These are phyloP conservation scores for Alliaria petiolata DNA, from an alignment of 345 rosid genomes.

Conservation along the genomic window DNA sequence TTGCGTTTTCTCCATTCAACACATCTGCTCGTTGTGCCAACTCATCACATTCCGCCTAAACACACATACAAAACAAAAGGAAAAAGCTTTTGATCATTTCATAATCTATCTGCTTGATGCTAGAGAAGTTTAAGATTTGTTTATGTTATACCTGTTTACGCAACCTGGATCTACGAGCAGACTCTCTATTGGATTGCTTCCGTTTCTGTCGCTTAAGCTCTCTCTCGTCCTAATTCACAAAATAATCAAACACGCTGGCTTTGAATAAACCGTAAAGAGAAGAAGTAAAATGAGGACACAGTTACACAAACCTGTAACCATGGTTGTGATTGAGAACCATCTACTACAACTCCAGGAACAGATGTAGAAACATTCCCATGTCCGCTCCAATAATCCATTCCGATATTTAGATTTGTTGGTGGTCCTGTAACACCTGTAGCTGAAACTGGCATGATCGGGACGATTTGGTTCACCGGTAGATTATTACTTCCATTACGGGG, in stretches of 20 bases:
- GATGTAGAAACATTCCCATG: slow-evolving; percentile 72
- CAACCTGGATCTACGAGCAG: slow-evolving; percentile 92
- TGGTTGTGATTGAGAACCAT: slow-evolving; percentile 59
- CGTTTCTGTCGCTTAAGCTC: slow-evolving; percentile 91
- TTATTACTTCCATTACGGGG: slow-evolving; percentile 64
- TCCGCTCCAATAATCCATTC: slow-evolving; percentile 95
- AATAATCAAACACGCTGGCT: not conserved
- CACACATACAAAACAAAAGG: slow-evolving; percentile 6
- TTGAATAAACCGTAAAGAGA: not conserved
- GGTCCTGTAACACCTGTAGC: slow-evolving; percentile 73
- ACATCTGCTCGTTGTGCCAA: slow-evolving; percentile 82
- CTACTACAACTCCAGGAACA: slow-evolving; percentile 63
- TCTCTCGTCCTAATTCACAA: slow-evolving; percentile 68
- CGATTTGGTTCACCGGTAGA: slow-evolving; percentile 44
- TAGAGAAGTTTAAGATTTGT: too few relatives aligned
- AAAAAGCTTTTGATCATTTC: not conserved
- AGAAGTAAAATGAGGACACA: not conserved
- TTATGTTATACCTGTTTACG: slow-evolving; percentile 73
- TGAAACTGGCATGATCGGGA: slow-evolving; percentile 54
- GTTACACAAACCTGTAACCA: slow-evolving; percentile 70
- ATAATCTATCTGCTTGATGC: too few relatives aligned
- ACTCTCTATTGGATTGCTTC: slow-evolving; percentile 94
- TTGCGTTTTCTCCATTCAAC: slow-evolving; percentile 77
- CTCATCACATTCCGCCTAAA: slow-evolving; percentile 94
- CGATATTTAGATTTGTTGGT: slow-evolving; percentile 85